phyloP scores from a whole-genome alignment of 1,284 basidiomycete genomes.

The Leccinum glutinopallens region DNA sequence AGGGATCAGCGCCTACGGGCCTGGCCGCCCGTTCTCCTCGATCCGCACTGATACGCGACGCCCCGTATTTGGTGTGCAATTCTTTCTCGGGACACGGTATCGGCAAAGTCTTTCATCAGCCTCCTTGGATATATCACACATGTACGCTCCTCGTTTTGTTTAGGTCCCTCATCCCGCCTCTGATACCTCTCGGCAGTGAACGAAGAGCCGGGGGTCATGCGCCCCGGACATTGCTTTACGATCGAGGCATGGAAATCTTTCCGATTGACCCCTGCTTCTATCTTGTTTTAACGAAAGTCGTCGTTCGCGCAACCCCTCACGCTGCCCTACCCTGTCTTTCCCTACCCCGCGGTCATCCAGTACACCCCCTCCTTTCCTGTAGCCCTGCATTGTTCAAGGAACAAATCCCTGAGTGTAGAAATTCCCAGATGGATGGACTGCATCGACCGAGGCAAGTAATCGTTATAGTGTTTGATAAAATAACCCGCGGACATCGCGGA shows the following conservation, averaged over 20 bases:
- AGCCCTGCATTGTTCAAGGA: constrained; percentile 83
- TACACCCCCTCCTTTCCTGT: not conserved
- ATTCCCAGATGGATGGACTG: constrained; percentile 89
- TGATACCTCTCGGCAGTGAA: constrained; percentile 55
- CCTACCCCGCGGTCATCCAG: too few species aligned
- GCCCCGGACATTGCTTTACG: constrained; percentile 85
- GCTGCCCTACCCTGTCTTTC: too few species aligned
- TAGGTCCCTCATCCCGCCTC: constrained; percentile 26
- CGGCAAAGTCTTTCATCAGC: constrained; percentile 78
- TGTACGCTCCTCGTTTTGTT: constrained; percentile 38
- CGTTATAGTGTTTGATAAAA: not conserved
- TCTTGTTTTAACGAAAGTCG: not conserved
- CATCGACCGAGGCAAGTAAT: constrained; percentile 69
- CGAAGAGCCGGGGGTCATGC: constrained; percentile 77
- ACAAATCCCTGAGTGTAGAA: constrained; percentile 65
- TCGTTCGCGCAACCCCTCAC: too few species aligned
- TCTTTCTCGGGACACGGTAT: constrained; percentile 90
- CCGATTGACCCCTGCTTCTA: not conserved
- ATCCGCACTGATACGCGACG: constrained; percentile 55
- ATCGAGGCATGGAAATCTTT: constrained; percentile 62
- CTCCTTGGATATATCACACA: constrained; percentile 84
- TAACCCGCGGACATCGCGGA: not conserved
- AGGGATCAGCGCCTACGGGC: constrained; percentile 78
- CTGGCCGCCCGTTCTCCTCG: constrained; percentile 68
- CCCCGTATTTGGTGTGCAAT: constrained; percentile 65